phyloP scores from a whole-genome alignment of 176 grass and related monocot genomes.

The Oryza rufipogon region DNA sequence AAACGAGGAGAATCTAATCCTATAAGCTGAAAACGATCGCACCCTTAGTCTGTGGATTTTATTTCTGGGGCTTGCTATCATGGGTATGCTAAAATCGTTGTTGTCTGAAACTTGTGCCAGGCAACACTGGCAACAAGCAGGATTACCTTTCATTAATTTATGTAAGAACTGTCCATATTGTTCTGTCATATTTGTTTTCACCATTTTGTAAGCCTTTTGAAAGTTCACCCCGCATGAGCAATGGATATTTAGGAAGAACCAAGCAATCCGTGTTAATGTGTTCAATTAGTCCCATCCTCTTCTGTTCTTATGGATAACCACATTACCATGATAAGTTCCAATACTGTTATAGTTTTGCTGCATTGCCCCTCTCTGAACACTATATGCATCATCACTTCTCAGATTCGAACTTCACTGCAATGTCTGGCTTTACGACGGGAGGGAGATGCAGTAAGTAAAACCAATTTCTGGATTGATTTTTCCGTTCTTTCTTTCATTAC shows the following conservation, averaged over 20 bases:
- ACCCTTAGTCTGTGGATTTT: background rate
- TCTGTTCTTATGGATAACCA: conserved; percentile 4
- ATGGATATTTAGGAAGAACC: conserved; percentile 3
- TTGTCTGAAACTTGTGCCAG: background rate
- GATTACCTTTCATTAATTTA: background rate
- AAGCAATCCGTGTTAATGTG: background rate
- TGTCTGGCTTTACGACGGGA: conserved; percentile 67
- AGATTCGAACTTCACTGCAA: conserved; percentile 86
- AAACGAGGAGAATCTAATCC: too few relatives aligned
- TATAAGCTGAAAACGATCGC: too few relatives aligned
- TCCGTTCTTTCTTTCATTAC: background rate
- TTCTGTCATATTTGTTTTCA: conserved; percentile 7
- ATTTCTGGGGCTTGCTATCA: background rate
- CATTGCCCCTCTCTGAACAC: conserved; percentile 25
- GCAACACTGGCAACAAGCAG: background rate
- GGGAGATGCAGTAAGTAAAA: conserved; percentile 63
- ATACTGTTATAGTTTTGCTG: background rate
- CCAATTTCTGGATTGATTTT: conserved; percentile 10
- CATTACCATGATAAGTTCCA: background rate
- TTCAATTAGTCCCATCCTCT: conserved; percentile 10
- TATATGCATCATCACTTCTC: conserved; percentile 25
- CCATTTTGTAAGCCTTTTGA: background rate
- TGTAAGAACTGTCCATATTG: background rate
- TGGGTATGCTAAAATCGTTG: background rate
- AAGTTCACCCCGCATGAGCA: conserved; percentile 9